Evolutionary conservation across 306 rosid species (phyloP).

Genomic region (Quercus engelmannii): DNA sequence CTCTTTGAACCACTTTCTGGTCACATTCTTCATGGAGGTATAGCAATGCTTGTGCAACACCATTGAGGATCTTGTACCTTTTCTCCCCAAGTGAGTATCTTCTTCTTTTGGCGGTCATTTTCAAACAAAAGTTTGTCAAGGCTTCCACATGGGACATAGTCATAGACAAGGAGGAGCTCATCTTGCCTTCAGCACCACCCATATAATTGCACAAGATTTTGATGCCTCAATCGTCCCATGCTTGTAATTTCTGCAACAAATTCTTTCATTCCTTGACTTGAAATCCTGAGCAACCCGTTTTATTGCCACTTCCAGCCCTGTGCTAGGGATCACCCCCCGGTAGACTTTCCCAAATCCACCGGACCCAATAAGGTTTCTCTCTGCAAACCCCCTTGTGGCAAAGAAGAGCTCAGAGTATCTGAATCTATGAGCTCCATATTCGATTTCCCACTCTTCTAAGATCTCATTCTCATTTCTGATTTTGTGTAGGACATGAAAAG

Average conservation of each 20-base stretch:
- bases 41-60: conserved; percentile 23
- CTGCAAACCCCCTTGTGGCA: conserved; percentile 31
- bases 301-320: conserved; percentile 32
- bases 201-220: conserved; percentile 35
- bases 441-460: conserved; percentile 34
- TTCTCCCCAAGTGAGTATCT: conserved; percentile 17
- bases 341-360: conserved; percentile 40
- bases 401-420: conserved; percentile 22
- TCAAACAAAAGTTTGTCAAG: conserved; percentile 31
- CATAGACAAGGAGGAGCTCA: conserved; percentile 35
- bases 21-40: conserved; percentile 44
- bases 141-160: conserved; percentile 36
- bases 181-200: conserved; percentile 34
- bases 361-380: conserved; percentile 25
- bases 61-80: conserved; percentile 30
- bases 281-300: conserved; percentile 30
- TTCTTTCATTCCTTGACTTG: conserved; percentile 37
- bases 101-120: conserved; percentile 20
- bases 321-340: conserved; percentile 20
- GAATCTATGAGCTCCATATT: conserved; percentile 29
- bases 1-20: conserved; percentile 36
- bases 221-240: conserved; percentile 27
- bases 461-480: conserved; percentile 16
- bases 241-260: conserved; percentile 36
- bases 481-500: conserved; percentile 5